A percentile compares a stretch with the other conserved stretches of the same genome.
Conservation (phyloP, 2,329 filamentous ascomycete species). For the Stylonectria norvegica region DNA sequence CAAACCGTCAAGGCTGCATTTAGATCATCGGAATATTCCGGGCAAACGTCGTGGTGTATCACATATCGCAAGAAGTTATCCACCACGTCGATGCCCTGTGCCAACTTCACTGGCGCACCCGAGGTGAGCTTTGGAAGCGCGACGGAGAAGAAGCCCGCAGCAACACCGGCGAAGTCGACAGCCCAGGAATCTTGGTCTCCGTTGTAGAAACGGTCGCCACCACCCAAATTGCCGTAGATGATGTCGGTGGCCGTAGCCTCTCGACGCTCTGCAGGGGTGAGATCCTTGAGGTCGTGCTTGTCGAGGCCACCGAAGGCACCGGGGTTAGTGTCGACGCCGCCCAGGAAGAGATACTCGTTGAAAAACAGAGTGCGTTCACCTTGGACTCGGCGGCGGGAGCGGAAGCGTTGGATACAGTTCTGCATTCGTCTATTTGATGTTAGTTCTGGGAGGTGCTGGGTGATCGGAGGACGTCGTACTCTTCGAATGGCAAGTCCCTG, state of each 20-base stretch:
- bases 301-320: constrained; percentile 60
- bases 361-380: constrained; percentile 62
- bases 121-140: constrained; percentile 53
- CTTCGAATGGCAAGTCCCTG: constrained; percentile 52
- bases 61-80: constrained; percentile 89
- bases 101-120: constrained; percentile 52
- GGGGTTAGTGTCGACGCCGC: constrained; percentile 65
- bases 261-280: constrained; percentile 62
- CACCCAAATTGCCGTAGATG: constrained; percentile 47
- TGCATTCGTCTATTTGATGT: constrained; percentile 66
- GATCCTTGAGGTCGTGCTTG: constrained; percentile 47
- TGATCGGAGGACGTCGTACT: constrained; percentile 39
- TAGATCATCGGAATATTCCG: constrained; percentile 70
- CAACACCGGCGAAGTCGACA: constrained; percentile 77
- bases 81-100: constrained; percentile 62
- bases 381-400: constrained; percentile 71
- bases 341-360: constrained; percentile 75
- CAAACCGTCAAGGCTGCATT: constrained; percentile 64
- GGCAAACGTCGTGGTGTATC: constrained; percentile 78
- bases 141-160: constrained; percentile 72
- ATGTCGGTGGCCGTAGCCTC: constrained; percentile 61
- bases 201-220: constrained; percentile 46
- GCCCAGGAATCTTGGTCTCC: constrained; percentile 58
- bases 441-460: constrained; percentile 9
- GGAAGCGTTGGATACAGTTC: constrained; percentile 78